Conservation (phyloP, 768 basidiomycete species). For the Ramaria sp. region DNA sequence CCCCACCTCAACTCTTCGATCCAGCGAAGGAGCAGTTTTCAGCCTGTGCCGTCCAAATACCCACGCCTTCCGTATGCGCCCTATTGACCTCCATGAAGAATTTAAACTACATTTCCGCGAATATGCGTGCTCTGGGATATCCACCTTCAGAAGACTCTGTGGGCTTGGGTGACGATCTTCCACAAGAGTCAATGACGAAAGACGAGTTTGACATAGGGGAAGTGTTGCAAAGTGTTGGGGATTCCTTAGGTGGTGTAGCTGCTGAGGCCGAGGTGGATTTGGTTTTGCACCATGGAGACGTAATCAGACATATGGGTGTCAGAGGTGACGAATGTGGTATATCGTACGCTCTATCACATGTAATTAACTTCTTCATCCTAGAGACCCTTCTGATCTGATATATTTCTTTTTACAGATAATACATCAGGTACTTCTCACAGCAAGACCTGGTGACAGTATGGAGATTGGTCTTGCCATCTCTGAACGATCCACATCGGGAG, state of each 20-base stretch:
- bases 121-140: slow-evolving; percentile 45
- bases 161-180: neutral
- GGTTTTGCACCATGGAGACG: slow-evolving; percentile 84
- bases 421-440: slow-evolving; percentile 66
- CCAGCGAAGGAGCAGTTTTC: slow-evolving; percentile 91
- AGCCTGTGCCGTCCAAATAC: slow-evolving; percentile 77
- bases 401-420: slow-evolving; percentile 43
- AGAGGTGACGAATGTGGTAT: slow-evolving; percentile 78
- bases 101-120: slow-evolving; percentile 87
- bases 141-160: slow-evolving; percentile 10
- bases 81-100: slow-evolving; percentile 89
- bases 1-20: slow-evolving; percentile 82
- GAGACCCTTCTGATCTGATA: slow-evolving; percentile 13
- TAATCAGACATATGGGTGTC: slow-evolving; percentile 78
- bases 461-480: slow-evolving; percentile 70
- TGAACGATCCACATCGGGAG: slow-evolving; percentile 15
- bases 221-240: slow-evolving; percentile 79
- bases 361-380: slow-evolving; percentile 31
- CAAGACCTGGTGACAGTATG: slow-evolving; percentile 68
- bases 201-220: slow-evolving; percentile 90
- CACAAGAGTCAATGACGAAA: slow-evolving; percentile 12
- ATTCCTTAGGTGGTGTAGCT: slow-evolving; percentile 75
- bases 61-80: slow-evolving; percentile 79
- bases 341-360: slow-evolving; percentile 73
- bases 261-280: slow-evolving; percentile 81